A percentile compares a stretch with the other conserved stretches of the same genome.
Evolutionary conservation across 2,329 filamentous ascomycete genomes (phyloP).

Genomic region (Taxawa tesnikishii): DNA sequence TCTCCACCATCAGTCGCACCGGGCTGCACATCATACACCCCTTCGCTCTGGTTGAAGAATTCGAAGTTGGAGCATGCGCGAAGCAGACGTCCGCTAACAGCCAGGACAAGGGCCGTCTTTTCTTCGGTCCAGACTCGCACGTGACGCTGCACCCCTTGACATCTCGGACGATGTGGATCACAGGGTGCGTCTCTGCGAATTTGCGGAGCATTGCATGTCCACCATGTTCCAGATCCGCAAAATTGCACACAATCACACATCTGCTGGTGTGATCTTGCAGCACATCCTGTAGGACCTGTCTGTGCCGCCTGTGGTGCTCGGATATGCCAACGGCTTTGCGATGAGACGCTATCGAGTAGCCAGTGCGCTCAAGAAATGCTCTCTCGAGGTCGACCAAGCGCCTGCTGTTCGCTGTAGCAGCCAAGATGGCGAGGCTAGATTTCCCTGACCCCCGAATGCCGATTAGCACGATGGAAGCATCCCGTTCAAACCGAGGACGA

Average conservation of each 20-base stretch:
- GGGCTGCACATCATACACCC: too few relatives aligned
- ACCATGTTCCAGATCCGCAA: slow-evolving; percentile 54
- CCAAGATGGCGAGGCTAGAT: slow-evolving; percentile 63
- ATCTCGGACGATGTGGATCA: slow-evolving; percentile 59
- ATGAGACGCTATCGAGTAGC: slow-evolving; percentile 49
- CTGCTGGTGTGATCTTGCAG: slow-evolving; percentile 46
- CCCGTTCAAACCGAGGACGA: slow-evolving; percentile 35
- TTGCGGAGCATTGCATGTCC: slow-evolving; percentile 49
- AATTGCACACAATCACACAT: slow-evolving; percentile 59
- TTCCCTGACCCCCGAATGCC: slow-evolving; percentile 66
- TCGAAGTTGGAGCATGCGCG: slow-evolving; percentile 60
- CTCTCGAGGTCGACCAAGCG: slow-evolving; percentile 58
- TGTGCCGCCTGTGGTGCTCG: slow-evolving; percentile 52
- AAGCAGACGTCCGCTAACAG: slow-evolving; percentile 46
- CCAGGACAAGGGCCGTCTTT: slow-evolving; percentile 46
- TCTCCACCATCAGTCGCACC: too few relatives aligned
- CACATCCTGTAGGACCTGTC: slow-evolving; percentile 47
- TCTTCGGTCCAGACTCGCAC: slow-evolving; percentile 40
- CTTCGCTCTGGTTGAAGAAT: slow-evolving; percentile 62
- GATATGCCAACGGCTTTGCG: slow-evolving; percentile 49
- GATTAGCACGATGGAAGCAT: slow-evolving; percentile 61
- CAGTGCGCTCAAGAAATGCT: slow-evolving; percentile 52
- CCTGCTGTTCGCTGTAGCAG: slow-evolving; percentile 56
- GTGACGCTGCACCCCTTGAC: slow-evolving; percentile 50
- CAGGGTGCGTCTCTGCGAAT: slow-evolving; percentile 52